Base-by-base conservation (phyloP, 2,329 filamentous ascomycete species). In the Trichoderma aggressivum region DNA sequence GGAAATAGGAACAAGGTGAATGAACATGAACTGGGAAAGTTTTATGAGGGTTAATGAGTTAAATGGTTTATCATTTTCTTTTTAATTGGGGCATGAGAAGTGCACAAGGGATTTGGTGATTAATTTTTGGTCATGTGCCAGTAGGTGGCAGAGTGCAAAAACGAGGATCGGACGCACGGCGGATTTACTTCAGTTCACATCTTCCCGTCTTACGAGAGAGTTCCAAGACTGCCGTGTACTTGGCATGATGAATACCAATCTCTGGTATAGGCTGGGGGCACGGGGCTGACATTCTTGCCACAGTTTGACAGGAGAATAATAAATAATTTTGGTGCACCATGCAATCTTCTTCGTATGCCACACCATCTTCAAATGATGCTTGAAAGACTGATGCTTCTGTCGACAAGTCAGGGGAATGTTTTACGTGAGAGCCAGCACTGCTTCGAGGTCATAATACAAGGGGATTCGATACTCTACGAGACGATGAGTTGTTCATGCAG, bases 61-160 rank as follows among this genome's bases (percentile, higher is more conserved):
- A 80, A 75, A 77, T 78, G 79, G 76, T 75, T 59, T 79, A 78
- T 79, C 72, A 14, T 34, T 77, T 74, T 75, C 47, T 53, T 75
- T 80, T 78, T 68, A 78, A 78, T 78, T 79, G 79, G 78, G 76
- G 75, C 77, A 76, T 76, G 73, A 76, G 74, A 76, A 76, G 75
- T 78, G 73, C 74, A 76, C 75, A 73, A 74, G 63, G 75, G 73
- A 74, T 72, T 75, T 67, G 69, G 66, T 55, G 71, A 73, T 43
- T 74, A 70, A 63, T 63, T 56, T 58, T 71, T 72, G 71, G 62
- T 64, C 28, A 70, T 56, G 71, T 67, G 67, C 39, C 56, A 69
- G 56, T 11, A 30, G 30, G 32, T 21, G 43, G 24, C 24, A 43
- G 56, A 24, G 53, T 26, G 61, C 36, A 36, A 70, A 61, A 63